Evolutionary conservation across 768 basidiomycete species (phyloP), one percentile per base, ranked within the genome.

Genomic region (Psilocybe tampanensis): DNA sequence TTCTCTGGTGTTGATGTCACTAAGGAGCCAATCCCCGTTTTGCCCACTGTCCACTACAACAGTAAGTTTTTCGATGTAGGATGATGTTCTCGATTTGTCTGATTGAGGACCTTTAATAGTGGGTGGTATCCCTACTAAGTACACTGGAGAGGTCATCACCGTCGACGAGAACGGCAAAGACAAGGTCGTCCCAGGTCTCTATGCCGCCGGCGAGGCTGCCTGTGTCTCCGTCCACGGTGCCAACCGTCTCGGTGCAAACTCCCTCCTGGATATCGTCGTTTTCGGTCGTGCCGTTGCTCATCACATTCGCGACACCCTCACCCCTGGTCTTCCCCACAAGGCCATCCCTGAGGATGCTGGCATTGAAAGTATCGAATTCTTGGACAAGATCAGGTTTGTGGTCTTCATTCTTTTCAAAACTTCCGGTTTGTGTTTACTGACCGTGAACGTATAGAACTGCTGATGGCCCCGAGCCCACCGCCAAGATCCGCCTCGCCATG

Each of bases 1-100:
- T 99, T 99, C 79, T 85, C 93, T 64, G 97, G 97, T 72, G 97
- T 98, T 59, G 97, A 99, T 74, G 97, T 99, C 55, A 98, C 97
- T 60, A 98, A 99, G 80, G 96, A 98, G 72, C 97, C 97, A 33
- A 99, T 99, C 66, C 97, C 97, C 34, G 97, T 99, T 23, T 76
- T 99, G 60, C 97, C 97, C 26, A 99, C 97, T 39, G 97, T 97
- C 32, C 96, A 98, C 76, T 98, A 98, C 77, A 98, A 98, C 74
- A 95, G 94, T 96, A 73, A 76, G 93, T 79, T 12, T 45, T 18
- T 39, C 34, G 18, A 42, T 24, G 36, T 41, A 45, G n/a, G 23
- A 26, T 19, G 11, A 6, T 15, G 18, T 34, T 4, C 32, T 47
- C 22, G 47, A 29, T 56, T 13, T n/a, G 4, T 54, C 45, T 61